phyloP scores from a whole-genome alignment of 2,329 filamentous ascomycete species.

The Chrysoporthe deuterocubensis region DNA sequence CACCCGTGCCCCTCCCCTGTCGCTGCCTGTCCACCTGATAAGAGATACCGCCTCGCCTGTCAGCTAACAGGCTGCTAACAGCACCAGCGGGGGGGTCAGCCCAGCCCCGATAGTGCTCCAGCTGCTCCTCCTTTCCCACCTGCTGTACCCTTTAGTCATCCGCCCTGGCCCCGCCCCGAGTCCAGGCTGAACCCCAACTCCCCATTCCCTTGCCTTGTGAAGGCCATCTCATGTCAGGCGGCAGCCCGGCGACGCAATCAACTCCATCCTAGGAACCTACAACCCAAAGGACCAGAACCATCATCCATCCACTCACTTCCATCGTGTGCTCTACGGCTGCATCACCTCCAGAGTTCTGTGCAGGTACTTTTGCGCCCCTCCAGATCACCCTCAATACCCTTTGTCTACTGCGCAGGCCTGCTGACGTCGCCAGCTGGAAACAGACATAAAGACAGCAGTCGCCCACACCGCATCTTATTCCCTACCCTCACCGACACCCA shows the following conservation, averaged over 20 bases:
- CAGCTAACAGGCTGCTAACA: neutral
- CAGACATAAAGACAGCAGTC: conserved; percentile 6
- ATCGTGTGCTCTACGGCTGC: conserved; percentile 8
- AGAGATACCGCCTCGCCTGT: conserved; percentile 3
- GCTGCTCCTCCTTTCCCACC: neutral
- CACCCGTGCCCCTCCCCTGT: conserved; percentile 15
- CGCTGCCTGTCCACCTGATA: conserved; percentile 7
- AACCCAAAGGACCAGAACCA: neutral
- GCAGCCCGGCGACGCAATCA: conserved; percentile 9
- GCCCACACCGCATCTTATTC: conserved; percentile 26
- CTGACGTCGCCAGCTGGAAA: neutral
- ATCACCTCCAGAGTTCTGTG: conserved; percentile 1
- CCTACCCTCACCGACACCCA: conserved; percentile 25
- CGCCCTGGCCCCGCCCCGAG: neutral
- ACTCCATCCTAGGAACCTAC: neutral
- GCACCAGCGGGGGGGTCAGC: fast-evolving
- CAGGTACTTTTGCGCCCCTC: conserved; percentile 13
- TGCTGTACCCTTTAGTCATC: neutral
- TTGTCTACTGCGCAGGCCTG: neutral
- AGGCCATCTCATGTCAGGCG: conserved; percentile 15
- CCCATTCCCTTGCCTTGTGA: neutral
- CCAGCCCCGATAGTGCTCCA: neutral
- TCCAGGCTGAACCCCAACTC: conserved; percentile 3
- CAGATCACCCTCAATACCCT: neutral
- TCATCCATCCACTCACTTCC: conserved; percentile 3